phyloP scores from a whole-genome alignment of 331 rosid genomes.

The Ulmus americana region DNA sequence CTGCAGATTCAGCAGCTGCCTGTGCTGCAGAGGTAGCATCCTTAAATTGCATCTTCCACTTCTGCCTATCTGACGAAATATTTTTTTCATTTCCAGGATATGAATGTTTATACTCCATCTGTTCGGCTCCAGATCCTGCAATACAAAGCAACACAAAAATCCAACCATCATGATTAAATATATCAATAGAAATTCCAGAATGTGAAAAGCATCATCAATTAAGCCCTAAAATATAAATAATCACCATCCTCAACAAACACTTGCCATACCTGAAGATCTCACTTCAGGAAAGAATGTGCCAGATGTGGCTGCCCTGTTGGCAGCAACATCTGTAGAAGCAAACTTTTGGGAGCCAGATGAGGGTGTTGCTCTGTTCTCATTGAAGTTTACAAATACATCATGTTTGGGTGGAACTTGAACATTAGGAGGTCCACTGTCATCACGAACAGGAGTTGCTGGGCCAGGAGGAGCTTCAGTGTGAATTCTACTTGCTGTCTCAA shows the following conservation, averaged over 20 bases:
- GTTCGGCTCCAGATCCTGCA: conserved; percentile 40
- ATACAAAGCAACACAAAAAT: conserved; percentile 22
- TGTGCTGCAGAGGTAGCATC: conserved; percentile 96
- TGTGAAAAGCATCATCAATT: not conserved
- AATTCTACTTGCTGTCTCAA: conserved; percentile 36
- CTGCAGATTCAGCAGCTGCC: conserved; percentile 98
- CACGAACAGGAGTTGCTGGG: conserved; percentile 38
- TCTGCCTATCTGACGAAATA: conserved; percentile 34
- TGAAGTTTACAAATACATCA: conserved; percentile 24
- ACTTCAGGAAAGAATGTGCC: conserved; percentile 31
- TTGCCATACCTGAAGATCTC: conserved; percentile 51
- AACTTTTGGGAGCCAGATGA: conserved; percentile 24
- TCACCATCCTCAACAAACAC: conserved; percentile 1
- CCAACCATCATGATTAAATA: conserved; percentile 7
- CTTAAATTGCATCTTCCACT: conserved; percentile 69
- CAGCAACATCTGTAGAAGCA: conserved; percentile 26
- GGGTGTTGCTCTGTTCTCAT: conserved; percentile 32
- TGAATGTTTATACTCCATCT: conserved; percentile 31
- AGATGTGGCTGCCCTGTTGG: conserved; percentile 32
- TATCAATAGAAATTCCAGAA: not conserved
- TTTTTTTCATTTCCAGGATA: conserved; percentile 41
- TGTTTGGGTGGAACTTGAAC: conserved; percentile 33
- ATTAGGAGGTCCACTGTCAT: conserved; percentile 37
- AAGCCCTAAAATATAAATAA: not conserved
- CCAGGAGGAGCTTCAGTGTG: conserved; percentile 46